Evolutionary conservation across 2,329 filamentous ascomycete genomes (phyloP).

Genomic region (Penicillium sp.): DNA sequence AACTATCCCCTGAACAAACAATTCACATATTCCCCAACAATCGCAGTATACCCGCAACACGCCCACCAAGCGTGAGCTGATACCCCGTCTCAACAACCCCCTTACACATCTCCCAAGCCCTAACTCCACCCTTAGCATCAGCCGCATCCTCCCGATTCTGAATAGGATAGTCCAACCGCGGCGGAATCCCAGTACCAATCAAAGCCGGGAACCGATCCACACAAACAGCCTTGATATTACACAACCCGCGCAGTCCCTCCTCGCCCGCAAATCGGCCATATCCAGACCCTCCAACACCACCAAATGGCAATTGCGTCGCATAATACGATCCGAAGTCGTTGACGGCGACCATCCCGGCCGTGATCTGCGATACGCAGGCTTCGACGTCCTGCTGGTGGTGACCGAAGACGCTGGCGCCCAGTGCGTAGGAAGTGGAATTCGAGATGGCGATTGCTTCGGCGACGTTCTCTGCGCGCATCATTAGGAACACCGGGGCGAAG

Average conservation of each 20-base stretch:
- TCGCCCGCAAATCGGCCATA: slow-evolving; percentile 91
- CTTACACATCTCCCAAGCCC: slow-evolving; percentile 57
- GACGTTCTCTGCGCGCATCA: slow-evolving; percentile 70
- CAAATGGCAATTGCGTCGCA: slow-evolving; percentile 90
- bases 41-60: slow-evolving; percentile 37
- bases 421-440: slow-evolving; percentile 78
- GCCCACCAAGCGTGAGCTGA: slow-evolving; percentile 42
- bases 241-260: slow-evolving; percentile 79
- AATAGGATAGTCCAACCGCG: slow-evolving; percentile 77
- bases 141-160: slow-evolving; percentile 51
- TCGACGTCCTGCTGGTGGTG: slow-evolving; percentile 60
- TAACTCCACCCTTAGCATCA: slow-evolving; percentile 50
- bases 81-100: slow-evolving; percentile 47
- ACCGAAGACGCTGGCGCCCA: slow-evolving; percentile 87
- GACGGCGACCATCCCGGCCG: slow-evolving; percentile 85
- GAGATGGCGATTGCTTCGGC: slow-evolving; percentile 69
- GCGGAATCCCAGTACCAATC: slow-evolving; percentile 72
- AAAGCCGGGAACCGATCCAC: slow-evolving; percentile 61
- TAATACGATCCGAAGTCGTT: slow-evolving; percentile 96
- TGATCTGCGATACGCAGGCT: slow-evolving; percentile 63
- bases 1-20: too few relatives aligned
- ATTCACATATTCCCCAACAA: slow-evolving; percentile 40
- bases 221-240: slow-evolving; percentile 84
- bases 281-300: slow-evolving; percentile 80
- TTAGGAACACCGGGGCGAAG: slow-evolving; percentile 83